These are phyloP conservation scores for Ambrosiella beaveri DNA, from an alignment of 2,329 filamentous ascomycete genomes.

Conservation along the genomic window DNA sequence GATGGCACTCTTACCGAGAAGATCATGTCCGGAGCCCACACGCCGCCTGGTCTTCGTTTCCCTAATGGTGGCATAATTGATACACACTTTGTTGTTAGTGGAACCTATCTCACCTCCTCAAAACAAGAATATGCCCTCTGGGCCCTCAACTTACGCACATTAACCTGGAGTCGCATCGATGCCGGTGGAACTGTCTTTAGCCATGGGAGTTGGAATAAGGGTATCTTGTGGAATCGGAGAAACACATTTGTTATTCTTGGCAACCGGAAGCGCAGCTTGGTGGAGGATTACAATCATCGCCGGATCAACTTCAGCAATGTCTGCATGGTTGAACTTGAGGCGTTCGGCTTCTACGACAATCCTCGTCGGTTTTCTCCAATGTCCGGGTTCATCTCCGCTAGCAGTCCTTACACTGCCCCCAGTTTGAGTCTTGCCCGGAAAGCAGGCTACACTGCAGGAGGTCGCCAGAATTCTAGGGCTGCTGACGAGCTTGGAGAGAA, in stretches of 20 bases:
- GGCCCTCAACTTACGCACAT: constrained; percentile 73
- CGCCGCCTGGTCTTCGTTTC: constrained; percentile 82
- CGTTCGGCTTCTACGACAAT: constrained; percentile 94
- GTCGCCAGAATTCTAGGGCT: constrained; percentile 55
- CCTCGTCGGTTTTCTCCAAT: constrained; percentile 62
- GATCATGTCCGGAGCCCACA: constrained; percentile 72
- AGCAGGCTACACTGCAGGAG: constrained; percentile 51
- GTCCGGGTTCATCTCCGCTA: constrained; percentile 72
- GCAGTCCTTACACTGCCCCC: constrained; percentile 45
- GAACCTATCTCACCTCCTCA: constrained; percentile 90
- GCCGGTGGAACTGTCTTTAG: constrained; percentile 87
- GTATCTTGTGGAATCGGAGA: constrained; percentile 78
- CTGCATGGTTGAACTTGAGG: constrained; percentile 91
- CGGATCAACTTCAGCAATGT: constrained; percentile 95
- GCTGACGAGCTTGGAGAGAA: constrained; percentile 76
- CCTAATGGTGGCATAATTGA: constrained; percentile 93
- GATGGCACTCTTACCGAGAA: constrained; percentile 76
- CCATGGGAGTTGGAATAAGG: constrained; percentile 94
- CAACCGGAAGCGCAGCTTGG: constrained; percentile 79
- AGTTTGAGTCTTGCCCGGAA: constrained; percentile 41
- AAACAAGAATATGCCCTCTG: constrained; percentile 97
- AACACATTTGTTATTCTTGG: constrained; percentile 94
- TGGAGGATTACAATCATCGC: constrained; percentile 95
- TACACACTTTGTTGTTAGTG: constrained; percentile 91
- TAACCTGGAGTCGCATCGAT: constrained; percentile 93